phyloP scores from a whole-genome alignment of 2,329 filamentous ascomycete genomes.

The Microascus cirrosus region DNA sequence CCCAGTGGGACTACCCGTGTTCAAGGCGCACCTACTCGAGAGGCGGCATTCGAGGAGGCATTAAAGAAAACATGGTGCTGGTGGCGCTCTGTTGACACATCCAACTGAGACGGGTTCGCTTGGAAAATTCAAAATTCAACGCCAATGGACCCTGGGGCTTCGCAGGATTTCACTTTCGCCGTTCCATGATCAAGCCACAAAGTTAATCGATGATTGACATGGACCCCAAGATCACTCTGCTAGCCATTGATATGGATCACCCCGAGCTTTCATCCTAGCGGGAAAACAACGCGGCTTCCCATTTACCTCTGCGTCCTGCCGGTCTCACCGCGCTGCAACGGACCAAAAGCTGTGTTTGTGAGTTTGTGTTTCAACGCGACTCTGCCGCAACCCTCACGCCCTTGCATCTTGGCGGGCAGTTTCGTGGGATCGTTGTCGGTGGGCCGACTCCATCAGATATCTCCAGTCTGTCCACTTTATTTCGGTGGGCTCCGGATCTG shows the following conservation, averaged over 20 bases:
- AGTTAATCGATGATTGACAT: background rate
- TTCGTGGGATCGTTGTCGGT: background rate
- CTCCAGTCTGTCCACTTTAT: no score
- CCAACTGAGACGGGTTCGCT: no score
- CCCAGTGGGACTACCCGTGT: no score
- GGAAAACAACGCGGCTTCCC: background rate
- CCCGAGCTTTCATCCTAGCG: background rate
- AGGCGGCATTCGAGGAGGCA: no score
- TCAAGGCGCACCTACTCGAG: no score
- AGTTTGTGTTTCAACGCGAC: background rate
- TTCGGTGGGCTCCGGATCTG: background rate
- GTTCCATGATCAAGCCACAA: background rate
- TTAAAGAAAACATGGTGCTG: no score
- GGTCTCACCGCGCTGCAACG: background rate
- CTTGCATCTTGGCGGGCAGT: background rate
- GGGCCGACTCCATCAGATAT: background rate
- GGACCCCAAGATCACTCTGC: background rate
- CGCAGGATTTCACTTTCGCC: background rate
- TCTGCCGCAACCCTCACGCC: background rate
- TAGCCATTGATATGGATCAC: background rate
- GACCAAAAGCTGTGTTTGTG: background rate
- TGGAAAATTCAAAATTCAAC: no score
- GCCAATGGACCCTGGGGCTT: no score
- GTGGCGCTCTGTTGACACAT: no score
- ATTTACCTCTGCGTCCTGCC: background rate